phyloP scores from a whole-genome alignment of 2,329 filamentous ascomycete genomes.

The Hymenoscyphus fructigenus region DNA sequence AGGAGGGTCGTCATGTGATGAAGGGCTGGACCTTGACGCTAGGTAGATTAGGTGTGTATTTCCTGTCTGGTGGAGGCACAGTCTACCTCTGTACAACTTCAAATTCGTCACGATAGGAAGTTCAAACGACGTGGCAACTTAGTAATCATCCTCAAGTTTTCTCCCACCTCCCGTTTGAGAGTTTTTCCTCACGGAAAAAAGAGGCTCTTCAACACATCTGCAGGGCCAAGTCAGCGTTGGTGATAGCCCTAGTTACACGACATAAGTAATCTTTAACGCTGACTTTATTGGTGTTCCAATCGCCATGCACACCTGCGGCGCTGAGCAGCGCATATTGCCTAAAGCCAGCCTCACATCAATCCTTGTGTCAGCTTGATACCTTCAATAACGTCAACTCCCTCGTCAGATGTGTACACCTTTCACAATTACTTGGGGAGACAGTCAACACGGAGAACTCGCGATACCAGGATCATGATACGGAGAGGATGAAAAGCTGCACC shows the following conservation, averaged over 20 bases:
- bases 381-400: not conserved
- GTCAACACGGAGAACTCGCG: not conserved
- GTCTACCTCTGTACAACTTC: not conserved
- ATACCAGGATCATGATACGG: slow-evolving; percentile 5
- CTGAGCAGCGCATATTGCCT: slow-evolving; percentile 17
- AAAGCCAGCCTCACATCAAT: slow-evolving; percentile 12
- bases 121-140: not conserved
- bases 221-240: not conserved
- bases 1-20: not conserved
- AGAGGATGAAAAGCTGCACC: slow-evolving; percentile 13
- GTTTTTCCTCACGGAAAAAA: not conserved
- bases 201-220: slow-evolving; percentile 5
- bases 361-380: slow-evolving; percentile 12
- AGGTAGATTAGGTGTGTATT: not conserved
- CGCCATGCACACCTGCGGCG: slow-evolving; percentile 16
- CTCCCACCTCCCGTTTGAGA: not conserved
- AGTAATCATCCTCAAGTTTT: not conserved
- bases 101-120: not conserved
- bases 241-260: slow-evolving; percentile 2
- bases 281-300: slow-evolving; percentile 11
- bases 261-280: slow-evolving; percentile 1
- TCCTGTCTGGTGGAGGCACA: not conserved
- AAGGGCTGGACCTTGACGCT: not conserved
- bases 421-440: not conserved
- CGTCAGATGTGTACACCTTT: not conserved